These are phyloP conservation scores for Prunus mongolica DNA, from an alignment of 306 rosid genomes.

Conservation along the genomic window DNA sequence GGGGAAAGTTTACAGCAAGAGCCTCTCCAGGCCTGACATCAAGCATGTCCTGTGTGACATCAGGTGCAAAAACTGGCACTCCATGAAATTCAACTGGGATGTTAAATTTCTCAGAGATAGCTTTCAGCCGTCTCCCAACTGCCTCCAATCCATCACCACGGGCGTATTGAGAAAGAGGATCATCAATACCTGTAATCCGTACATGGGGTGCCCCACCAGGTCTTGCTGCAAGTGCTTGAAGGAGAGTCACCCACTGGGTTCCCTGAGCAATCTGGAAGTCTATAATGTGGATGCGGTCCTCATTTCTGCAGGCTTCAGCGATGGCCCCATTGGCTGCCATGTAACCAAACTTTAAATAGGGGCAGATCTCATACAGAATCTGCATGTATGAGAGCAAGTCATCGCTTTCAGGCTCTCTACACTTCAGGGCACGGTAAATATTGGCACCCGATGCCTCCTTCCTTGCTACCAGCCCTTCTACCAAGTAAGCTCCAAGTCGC, in stretches of 20 bases:
- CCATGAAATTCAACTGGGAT: conserved; percentile 85
- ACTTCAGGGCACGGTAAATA: conserved; percentile 74
- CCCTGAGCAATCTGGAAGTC: conserved; percentile 96
- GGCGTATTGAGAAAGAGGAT: conserved; percentile 69
- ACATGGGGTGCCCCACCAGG: conserved; percentile 87
- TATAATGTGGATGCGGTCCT: conserved; percentile 79
- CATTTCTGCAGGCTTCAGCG: conserved; percentile 84
- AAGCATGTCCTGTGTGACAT: conserved; percentile 68
- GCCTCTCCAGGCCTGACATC: conserved; percentile 78
- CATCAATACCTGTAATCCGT: conserved; percentile 84
- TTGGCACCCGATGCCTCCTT: conserved; percentile 70
- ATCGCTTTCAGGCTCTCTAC: conserved; percentile 81
- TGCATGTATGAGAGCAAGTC: conserved; percentile 91
- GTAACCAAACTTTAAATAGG: conserved; percentile 90
- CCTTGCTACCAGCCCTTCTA: conserved; percentile 94
- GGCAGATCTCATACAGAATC: conserved; percentile 80
- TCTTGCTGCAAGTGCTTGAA: conserved; percentile 94
- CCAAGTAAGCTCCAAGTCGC: conserved; percentile 93
- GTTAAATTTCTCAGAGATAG: conserved; percentile 55
- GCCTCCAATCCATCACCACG: conserved; percentile 73
- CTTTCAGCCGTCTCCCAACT: conserved; percentile 56
- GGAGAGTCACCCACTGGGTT: conserved; percentile 86
- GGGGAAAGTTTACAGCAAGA: conserved; percentile 87
- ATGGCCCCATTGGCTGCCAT: conserved; percentile 99
- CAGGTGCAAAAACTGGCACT: conserved; percentile 60